Conservation (phyloP, 768 basidiomycete species). For the Auriscalpium microsporum region DNA sequence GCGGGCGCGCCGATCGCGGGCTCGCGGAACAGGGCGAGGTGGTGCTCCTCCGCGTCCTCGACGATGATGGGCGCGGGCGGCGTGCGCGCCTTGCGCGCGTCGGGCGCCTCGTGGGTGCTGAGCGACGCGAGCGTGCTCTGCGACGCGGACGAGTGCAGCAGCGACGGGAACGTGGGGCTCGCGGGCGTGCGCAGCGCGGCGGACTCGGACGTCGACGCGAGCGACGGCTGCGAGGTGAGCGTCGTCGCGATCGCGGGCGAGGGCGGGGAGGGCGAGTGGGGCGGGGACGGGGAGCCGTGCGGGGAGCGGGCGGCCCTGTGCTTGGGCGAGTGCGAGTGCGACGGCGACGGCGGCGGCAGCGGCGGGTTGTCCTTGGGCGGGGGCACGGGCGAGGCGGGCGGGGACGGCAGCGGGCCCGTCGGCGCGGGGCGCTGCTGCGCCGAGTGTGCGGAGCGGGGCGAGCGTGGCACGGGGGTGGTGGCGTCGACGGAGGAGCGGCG, state of each 20-base stretch:
- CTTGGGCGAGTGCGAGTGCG: neutral
- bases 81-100: neutral
- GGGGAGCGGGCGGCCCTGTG: neutral
- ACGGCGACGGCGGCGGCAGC: neutral
- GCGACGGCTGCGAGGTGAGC: neutral
- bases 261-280: neutral
- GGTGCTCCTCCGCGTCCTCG: conserved; percentile 4
- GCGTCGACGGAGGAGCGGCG: neutral
- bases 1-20: neutral
- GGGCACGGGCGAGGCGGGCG: neutral
- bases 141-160: conserved; percentile 6
- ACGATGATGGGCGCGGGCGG: neutral
- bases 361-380: neutral
- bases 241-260: no score
- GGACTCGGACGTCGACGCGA: neutral
- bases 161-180: conserved; percentile 6
- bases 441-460: neutral
- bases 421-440: neutral
- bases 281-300: neutral
- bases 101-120: neutral
- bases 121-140: neutral
- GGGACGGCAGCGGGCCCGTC: neutral
- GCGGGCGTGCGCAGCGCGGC: neutral
- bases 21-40: neutral
- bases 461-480: neutral